phyloP scores from a whole-genome alignment of 495 filamentous ascomycete species.

The Aspergillus bridgeri region DNA sequence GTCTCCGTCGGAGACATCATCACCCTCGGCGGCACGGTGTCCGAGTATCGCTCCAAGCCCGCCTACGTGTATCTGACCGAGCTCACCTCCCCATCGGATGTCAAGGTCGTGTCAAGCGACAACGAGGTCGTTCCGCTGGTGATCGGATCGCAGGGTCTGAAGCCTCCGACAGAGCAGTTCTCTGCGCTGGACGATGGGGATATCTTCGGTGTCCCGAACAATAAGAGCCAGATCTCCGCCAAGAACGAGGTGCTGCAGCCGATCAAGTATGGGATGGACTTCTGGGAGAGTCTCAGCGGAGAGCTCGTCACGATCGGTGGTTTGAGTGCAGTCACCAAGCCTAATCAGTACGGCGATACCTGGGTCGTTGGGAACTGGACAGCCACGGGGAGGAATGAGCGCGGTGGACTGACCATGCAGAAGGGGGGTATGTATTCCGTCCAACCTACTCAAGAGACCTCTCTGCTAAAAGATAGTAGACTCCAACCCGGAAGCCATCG shows the following conservation, averaged over 20 bases:
- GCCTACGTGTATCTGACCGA: conserved; percentile 57
- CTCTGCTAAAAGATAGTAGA: too few relatives aligned
- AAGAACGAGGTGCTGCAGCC: conserved; percentile 53
- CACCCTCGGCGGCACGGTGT: conserved; percentile 50
- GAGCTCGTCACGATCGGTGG: conserved; percentile 53
- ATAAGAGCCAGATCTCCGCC: conserved; percentile 44
- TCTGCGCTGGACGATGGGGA: conserved; percentile 47
- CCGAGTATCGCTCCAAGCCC: conserved; percentile 50
- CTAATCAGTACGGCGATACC: conserved; percentile 58
- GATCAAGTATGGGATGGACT: conserved; percentile 55
- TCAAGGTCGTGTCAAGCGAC: conserved; percentile 41
- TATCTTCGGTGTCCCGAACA: conserved; percentile 54
- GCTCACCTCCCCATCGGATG: conserved; percentile 44
- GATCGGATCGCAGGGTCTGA: conserved; percentile 45
- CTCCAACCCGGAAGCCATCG: conserved; percentile 60
- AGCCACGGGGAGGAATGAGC: conserved; percentile 48
- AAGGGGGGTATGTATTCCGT: conserved; percentile 28
- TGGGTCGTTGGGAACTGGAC: conserved; percentile 58
- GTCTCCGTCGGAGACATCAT: conserved; percentile 54
- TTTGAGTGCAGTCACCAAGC: conserved; percentile 44
- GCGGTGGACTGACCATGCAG: conserved; percentile 54
- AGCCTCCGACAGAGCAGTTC: conserved; percentile 51
- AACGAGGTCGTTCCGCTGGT: conserved; percentile 48
- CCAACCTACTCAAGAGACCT: too few relatives aligned
- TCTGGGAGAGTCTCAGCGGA: conserved; percentile 60